Evolutionary conservation across 2,329 filamentous ascomycete genomes (phyloP).

Genomic region (Byssoonygena ceratinophila): DNA sequence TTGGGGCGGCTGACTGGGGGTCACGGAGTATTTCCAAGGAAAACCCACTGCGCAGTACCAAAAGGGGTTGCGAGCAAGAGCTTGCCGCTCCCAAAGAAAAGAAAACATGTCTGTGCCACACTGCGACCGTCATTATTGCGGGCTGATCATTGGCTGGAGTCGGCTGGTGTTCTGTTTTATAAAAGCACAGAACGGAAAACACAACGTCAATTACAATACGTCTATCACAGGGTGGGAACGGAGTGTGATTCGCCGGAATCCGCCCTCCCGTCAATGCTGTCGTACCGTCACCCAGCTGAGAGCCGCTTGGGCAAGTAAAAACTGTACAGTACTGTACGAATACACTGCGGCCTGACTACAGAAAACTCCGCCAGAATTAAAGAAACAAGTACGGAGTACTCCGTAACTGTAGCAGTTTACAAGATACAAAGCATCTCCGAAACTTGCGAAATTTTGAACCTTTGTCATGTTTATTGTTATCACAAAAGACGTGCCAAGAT

Average conservation of each 20-base stretch:
- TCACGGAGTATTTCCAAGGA: background rate
- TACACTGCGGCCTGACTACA: no score
- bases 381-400: no score
- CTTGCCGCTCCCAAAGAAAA: background rate
- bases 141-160: background rate
- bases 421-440: no score
- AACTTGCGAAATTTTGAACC: no score
- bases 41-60: background rate
- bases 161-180: background rate
- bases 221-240: background rate
- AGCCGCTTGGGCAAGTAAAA: background rate
- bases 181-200: conserved; percentile 5
- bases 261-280: conserved; percentile 1
- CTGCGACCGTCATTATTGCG: background rate
- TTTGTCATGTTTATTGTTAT: no score
- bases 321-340: no score
- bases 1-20: background rate
- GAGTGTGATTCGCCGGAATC: conserved; percentile 14
- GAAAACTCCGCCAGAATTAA: no score
- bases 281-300: background rate
- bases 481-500: no score
- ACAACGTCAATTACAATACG: conserved; percentile 1
- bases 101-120: conserved; percentile 3
- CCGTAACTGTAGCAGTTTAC: no score
- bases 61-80: background rate